Base-by-base conservation (phyloP, 2,329 filamentous ascomycete species). In the Clonostachys byssicola region DNA sequence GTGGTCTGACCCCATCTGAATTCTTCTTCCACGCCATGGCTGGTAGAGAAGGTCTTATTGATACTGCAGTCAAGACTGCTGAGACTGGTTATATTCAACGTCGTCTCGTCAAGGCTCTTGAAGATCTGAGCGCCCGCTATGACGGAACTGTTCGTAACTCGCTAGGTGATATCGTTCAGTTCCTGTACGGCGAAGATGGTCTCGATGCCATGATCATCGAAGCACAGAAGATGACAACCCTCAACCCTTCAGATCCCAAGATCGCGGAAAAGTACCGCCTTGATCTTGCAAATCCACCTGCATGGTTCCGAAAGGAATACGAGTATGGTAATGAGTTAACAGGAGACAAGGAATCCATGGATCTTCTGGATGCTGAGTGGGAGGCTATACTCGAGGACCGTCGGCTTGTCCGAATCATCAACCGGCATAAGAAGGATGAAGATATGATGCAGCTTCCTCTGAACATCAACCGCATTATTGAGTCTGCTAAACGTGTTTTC, bases 11-110 rank as follows among this genome's bases (percentile, higher is more conserved):
- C 1, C 94, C 94, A 0, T 86, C 89, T 1, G 94, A 99, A 58
- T 99, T 99, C 73, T 99, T 96, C 75, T 99, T 99, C 80, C 94
- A 99, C 80, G 94, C 94, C 63, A 99, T 99, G 94, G 94, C 94
- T 77, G 94, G 94, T 90, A 85, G 94, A 75, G 94, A 99, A 72
- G 94, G 94, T 95, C 79, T 99, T 47, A 99, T 99, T 59, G 94
- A 99, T 79, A 99, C 94, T 45, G 94, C 94, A 55, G 95, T 99
- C 71, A 99, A 99, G 80, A 99, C 94, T 54, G 94, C 94, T 17
- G 95, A 99, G 70, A 99, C 95, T 49, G 94, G 94, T 71, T 99
- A 99, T 67, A 99, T 99, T 55, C 95, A 99, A 70, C 89, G 94
- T 72, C 91, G 95, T 76, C 80, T 99, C 42, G 94, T 99, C 61